Percentiles rank a stretch among this genome's conserved stretches.
phyloP scores from a whole-genome alignment of 495 filamentous ascomycete species.

The Oleoguttula mirabilis region DNA sequence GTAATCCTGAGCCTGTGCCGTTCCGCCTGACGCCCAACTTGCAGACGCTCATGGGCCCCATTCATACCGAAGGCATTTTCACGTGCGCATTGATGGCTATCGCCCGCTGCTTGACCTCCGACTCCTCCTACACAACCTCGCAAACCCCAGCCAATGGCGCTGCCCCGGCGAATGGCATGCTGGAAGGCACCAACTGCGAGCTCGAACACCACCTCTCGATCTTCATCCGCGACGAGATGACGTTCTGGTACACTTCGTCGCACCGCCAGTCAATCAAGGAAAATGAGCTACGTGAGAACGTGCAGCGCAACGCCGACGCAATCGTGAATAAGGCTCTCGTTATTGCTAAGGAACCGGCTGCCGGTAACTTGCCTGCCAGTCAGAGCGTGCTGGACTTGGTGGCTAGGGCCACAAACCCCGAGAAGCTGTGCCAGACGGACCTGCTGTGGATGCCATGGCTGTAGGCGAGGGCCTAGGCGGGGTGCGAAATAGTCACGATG shows the following conservation, averaged over 20 bases:
- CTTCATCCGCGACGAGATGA: conserved; percentile 95
- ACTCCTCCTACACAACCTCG: conserved; percentile 9
- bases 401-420: conserved; percentile 71
- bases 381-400: conserved; percentile 93
- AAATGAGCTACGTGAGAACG: conserved; percentile 66
- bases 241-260: conserved; percentile 83
- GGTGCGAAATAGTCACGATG: background rate
- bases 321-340: conserved; percentile 81
- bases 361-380: conserved; percentile 65
- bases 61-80: conserved; percentile 92
- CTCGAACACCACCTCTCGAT: conserved; percentile 84
- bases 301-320: conserved; percentile 75
- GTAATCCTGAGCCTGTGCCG: conserved; percentile 84
- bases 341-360: conserved; percentile 50
- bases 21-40: conserved; percentile 97
- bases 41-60: conserved; percentile 86
- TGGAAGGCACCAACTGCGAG: conserved; percentile 43
- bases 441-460: conserved; percentile 96
- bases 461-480: conserved; percentile 31
- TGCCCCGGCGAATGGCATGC: background rate
- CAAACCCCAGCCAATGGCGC: conserved; percentile 2
- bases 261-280: conserved; percentile 58
- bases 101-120: conserved; percentile 87
- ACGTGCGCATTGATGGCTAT: conserved; percentile 87
- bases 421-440: conserved; percentile 71